Evolutionary conservation across 768 basidiomycete species (phyloP).

Genomic region (Botryobasidium botryosum): DNA sequence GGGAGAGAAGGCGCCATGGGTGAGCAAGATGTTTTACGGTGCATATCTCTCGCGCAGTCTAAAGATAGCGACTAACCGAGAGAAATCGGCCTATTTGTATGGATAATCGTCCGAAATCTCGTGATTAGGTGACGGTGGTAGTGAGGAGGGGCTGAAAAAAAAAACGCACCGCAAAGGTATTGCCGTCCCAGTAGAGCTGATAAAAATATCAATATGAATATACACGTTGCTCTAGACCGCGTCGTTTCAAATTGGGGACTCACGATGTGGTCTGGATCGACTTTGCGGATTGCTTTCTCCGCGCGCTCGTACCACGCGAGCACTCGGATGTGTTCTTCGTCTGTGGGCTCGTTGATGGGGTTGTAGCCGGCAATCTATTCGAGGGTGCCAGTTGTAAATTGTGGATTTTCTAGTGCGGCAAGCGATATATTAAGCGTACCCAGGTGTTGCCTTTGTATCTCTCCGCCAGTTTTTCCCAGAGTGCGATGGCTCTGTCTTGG

Average conservation of each 20-base stretch:
- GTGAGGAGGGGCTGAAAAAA: neutral
- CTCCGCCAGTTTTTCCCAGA: conserved; percentile 58
- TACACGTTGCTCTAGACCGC: no score
- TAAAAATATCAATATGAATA: no score
- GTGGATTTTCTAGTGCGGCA: no score
- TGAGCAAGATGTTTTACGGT: neutral
- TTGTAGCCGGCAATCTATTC: conserved; percentile 72
- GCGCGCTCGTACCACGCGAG: conserved; percentile 50
- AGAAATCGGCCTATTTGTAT: conserved; percentile 59
- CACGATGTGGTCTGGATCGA: conserved; percentile 49
- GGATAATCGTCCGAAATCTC: no score
- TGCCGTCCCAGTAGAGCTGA: conserved; percentile 67
- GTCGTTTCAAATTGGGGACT: no score
- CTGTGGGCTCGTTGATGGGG: conserved; percentile 70
- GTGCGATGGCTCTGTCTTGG: conserved; percentile 60
- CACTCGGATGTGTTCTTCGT: conserved; percentile 45
- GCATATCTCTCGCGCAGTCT: neutral
- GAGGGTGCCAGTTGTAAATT: no score
- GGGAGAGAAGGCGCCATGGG: neutral
- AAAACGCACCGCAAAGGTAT: conserved; percentile 43
- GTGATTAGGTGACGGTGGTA: no score
- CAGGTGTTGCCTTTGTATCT: conserved; percentile 54
- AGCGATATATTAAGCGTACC: neutral
- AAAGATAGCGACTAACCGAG: conserved; percentile 25
- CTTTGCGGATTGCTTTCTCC: conserved; percentile 47